Conservation (phyloP, 148 eudicot genomes). For the Vaccinium darrowii region DNA sequence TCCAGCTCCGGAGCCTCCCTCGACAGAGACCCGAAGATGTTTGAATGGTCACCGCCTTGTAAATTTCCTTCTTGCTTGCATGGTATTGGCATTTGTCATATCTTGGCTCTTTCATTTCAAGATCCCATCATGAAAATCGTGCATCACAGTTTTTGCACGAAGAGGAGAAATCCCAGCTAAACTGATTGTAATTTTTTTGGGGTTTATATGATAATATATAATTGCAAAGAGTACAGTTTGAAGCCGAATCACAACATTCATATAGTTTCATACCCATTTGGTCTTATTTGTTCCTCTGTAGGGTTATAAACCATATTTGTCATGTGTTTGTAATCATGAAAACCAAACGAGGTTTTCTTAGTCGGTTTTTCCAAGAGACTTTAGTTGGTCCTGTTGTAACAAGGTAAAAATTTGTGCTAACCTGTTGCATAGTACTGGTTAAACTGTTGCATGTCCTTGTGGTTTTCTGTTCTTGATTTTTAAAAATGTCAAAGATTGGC, state of each 20-base stretch:
- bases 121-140: conserved; percentile 34
- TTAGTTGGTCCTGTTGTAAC: neutral
- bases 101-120: conserved; percentile 66
- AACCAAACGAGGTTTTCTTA: neutral
- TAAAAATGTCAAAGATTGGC: too few species aligned
- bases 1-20: conserved; percentile 8
- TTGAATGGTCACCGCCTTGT: conserved; percentile 45
- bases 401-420: neutral
- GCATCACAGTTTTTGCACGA: neutral
- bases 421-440: neutral
- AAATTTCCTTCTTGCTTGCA: conserved; percentile 48
- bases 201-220: neutral
- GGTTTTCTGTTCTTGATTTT: too few species aligned
- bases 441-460: neutral
- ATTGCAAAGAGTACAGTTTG: neutral
- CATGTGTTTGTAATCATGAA: neutral
- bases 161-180: neutral
- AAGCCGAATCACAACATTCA: neutral
- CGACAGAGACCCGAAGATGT: conserved; percentile 33
- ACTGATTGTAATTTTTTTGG: neutral
- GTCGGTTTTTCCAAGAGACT: neutral
- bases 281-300: neutral
- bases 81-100: conserved; percentile 57
- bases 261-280: neutral
- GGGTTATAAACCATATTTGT: neutral